Conservation (phyloP, 2,329 filamentous ascomycete species). For the Onygenales sp. region DNA sequence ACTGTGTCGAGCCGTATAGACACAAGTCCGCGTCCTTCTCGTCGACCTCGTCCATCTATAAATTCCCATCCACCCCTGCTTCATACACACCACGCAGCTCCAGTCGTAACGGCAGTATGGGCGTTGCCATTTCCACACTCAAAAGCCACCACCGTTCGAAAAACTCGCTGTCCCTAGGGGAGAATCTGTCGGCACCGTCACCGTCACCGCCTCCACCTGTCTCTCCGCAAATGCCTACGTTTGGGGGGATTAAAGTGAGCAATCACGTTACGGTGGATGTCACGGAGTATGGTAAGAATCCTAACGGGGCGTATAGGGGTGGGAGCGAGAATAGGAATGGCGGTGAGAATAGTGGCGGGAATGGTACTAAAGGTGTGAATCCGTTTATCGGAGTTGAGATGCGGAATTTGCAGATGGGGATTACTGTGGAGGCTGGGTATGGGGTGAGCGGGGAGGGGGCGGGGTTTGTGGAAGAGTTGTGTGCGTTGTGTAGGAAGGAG, state of each 20-base stretch:
- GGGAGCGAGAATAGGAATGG: too few species aligned
- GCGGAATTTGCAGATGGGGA: constrained; percentile 3
- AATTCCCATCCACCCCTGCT: neutral
- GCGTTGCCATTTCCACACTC: too few species aligned
- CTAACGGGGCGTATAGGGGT: too few species aligned
- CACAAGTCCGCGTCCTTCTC: constrained; percentile 5
- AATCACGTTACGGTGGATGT: constrained; percentile 53
- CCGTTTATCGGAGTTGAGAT: constrained; percentile 10
- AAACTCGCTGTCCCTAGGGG: too few species aligned
- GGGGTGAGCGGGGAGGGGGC: constrained; percentile 2
- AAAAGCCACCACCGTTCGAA: too few species aligned
- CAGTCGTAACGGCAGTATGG: neutral
- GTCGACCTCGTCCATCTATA: constrained; percentile 12
- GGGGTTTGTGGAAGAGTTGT: constrained; percentile 12
- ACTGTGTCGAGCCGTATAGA: constrained; percentile 11
- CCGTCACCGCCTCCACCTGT: too few species aligned
- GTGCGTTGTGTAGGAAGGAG: constrained; percentile 6
- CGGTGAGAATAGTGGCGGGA: too few species aligned
- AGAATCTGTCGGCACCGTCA: too few species aligned
- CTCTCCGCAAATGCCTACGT: constrained; percentile 6
- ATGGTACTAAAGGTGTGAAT: too few species aligned
- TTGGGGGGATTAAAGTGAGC: constrained; percentile 53
- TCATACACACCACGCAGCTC: neutral
- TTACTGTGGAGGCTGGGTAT: constrained; percentile 8
- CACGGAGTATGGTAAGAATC: constrained; percentile 11